These are phyloP conservation scores for Alternaria conjuncta DNA, from an alignment of 2,329 filamentous ascomycete species.

Conservation along the genomic window DNA sequence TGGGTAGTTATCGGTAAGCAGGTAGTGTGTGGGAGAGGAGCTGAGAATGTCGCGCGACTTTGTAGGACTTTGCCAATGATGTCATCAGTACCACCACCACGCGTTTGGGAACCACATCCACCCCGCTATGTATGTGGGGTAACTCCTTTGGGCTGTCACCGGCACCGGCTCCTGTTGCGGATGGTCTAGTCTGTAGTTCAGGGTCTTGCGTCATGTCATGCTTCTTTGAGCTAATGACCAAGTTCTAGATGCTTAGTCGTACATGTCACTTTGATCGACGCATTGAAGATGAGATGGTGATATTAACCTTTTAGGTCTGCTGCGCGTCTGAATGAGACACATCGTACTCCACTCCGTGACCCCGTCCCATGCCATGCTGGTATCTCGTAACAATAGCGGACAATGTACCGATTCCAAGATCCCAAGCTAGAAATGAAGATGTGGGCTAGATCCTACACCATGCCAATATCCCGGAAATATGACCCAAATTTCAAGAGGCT, in stretches of 20 bases:
- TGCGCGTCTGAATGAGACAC: constrained; percentile 24
- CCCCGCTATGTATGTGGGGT: constrained; percentile 23
- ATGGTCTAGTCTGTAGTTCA: constrained; percentile 7
- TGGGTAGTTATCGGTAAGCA: background rate
- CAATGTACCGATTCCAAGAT: constrained; percentile 21
- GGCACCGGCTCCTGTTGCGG: constrained; percentile 5
- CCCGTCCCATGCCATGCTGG: constrained; percentile 27
- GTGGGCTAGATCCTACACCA: constrained; percentile 23
- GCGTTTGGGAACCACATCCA: constrained; percentile 13
- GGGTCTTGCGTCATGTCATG: constrained; percentile 16
- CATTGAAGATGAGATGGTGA: constrained; percentile 16
- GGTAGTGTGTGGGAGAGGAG: constrained; percentile 5
- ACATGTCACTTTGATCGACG: background rate
- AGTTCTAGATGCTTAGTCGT: background rate
- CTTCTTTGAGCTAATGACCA: background rate
- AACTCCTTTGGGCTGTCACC: background rate
- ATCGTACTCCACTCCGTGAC: constrained; percentile 21
- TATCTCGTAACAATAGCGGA: constrained; percentile 23
- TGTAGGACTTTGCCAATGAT: constrained; percentile 22
- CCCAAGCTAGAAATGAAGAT: constrained; percentile 25
- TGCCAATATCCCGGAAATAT: constrained; percentile 25
- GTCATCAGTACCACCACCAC: constrained; percentile 14
- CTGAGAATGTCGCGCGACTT: constrained; percentile 15
- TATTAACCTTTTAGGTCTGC: constrained; percentile 30
- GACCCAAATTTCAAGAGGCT: constrained; percentile 20